These are phyloP conservation scores for Capsicum chinense DNA, from an alignment of 257 asterid genomes.

Conservation along the genomic window DNA sequence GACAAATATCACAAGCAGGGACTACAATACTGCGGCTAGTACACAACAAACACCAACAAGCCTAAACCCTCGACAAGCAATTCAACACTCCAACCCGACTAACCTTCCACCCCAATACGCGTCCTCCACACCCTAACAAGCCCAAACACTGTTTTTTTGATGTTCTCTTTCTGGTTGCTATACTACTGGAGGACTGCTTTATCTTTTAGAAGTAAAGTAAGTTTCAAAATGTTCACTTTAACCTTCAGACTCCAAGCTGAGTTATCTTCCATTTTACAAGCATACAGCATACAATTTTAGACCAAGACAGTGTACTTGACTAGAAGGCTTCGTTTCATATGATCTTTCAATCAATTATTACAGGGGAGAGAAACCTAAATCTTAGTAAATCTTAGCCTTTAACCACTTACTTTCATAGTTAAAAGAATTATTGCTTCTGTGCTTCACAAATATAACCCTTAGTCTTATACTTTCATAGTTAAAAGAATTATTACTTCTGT, in stretches of 20 bases:
- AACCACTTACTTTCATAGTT: neutral
- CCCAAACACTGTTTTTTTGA: too few relatives aligned
- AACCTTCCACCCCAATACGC: too few relatives aligned
- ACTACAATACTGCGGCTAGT: too few relatives aligned
- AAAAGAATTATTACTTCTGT: neutral
- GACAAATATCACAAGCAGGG: too few relatives aligned
- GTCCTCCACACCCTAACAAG: too few relatives aligned
- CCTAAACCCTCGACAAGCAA: too few relatives aligned
- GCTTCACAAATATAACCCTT: neutral
- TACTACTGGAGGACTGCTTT: neutral
- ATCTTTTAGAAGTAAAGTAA: neutral
- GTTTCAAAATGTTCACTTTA: slow-evolving; percentile 13
- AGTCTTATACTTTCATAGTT: neutral
- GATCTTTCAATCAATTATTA: slow-evolving; percentile 20
- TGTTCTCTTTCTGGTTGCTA: too few relatives aligned
- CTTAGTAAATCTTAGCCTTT: too few relatives aligned
- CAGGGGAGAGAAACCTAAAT: neutral
- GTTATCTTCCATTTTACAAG: neutral
- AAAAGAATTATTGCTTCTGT: neutral
- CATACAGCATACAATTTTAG: slow-evolving; percentile 6
- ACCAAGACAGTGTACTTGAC: neutral
- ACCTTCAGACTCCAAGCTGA: neutral
- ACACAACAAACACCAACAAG: too few relatives aligned
- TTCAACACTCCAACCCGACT: too few relatives aligned
- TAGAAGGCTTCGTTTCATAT: neutral